Percentiles rank a stretch among this genome's conserved stretches.
Evolutionary conservation across 1,284 basidiomycete species (phyloP).

Genomic region (Cutaneotrichosporon cutaneum): DNA sequence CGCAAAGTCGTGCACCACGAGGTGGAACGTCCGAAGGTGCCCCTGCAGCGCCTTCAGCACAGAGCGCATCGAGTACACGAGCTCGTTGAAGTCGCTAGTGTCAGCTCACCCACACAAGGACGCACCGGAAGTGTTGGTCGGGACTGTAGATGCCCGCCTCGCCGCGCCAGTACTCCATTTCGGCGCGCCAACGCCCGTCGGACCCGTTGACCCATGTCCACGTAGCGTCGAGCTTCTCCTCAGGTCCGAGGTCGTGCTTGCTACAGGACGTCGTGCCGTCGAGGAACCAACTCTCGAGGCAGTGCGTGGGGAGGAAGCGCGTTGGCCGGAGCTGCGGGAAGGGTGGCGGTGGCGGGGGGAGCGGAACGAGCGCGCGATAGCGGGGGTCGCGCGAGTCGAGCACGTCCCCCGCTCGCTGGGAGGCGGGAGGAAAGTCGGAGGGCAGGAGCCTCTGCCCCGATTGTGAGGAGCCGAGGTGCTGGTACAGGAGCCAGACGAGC

Average conservation of each 20-base stretch:
- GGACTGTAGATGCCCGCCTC: slow-evolving; percentile 38
- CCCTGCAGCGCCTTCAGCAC: slow-evolving; percentile 41
- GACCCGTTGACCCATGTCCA: slow-evolving; percentile 52
- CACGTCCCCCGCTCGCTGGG: slow-evolving; percentile 24
- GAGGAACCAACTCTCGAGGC: slow-evolving; percentile 47
- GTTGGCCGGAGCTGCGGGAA: slow-evolving; percentile 44
- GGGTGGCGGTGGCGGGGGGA: slow-evolving; percentile 33
- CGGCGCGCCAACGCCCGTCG: slow-evolving; percentile 41
- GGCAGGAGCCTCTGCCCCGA: not conserved
- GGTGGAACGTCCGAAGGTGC: slow-evolving; percentile 39
- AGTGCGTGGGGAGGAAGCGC: slow-evolving; percentile 38
- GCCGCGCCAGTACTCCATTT: slow-evolving; percentile 31
- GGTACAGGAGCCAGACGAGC: not conserved
- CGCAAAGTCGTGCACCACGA: slow-evolving; percentile 43
- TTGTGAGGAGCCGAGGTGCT: not conserved
- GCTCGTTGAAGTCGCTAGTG: slow-evolving; percentile 46
- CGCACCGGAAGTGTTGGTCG: slow-evolving; percentile 47
- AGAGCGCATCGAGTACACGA: slow-evolving; percentile 48
- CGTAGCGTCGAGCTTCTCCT: slow-evolving; percentile 45
- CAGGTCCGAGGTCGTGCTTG: slow-evolving; percentile 36
- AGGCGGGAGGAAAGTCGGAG: not conserved
- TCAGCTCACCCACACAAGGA: not conserved
- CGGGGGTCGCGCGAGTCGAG: slow-evolving; percentile 36
- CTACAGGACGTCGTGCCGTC: slow-evolving; percentile 43
- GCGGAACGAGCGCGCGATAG: slow-evolving; percentile 38